Evolutionary conservation across 257 asterid genomes (phyloP).

Genomic region (Hygrophila difformis): DNA sequence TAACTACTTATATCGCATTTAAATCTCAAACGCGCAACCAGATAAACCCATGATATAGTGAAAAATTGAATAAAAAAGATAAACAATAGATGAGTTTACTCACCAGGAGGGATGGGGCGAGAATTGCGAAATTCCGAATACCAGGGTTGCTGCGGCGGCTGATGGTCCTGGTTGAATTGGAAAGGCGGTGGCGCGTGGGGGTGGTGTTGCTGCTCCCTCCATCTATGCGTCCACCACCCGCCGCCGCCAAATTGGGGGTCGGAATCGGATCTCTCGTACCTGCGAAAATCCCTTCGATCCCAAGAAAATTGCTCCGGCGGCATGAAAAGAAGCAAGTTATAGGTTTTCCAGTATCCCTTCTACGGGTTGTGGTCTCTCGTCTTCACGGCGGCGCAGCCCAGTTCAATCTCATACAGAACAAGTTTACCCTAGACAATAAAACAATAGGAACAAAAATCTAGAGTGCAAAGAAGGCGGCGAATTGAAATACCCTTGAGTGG

Average conservation of each 20-base stretch:
- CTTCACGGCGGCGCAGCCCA: constrained; percentile 20
- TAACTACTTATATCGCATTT: too few species aligned
- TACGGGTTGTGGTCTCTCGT: constrained; percentile 20
- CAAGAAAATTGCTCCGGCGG: constrained; percentile 91
- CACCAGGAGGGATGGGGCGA: constrained; percentile 63
- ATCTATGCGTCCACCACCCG: constrained; percentile 45
- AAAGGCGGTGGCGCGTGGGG: constrained; percentile 48
- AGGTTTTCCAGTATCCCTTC: background rate
- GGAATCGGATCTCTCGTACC: constrained; percentile 68
- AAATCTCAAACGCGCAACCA: too few species aligned
- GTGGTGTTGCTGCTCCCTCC: constrained; percentile 61
- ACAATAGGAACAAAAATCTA: too few species aligned
- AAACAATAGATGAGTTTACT: constrained; percentile 17
- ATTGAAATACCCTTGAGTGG: too few species aligned
- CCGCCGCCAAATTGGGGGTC: constrained; percentile 48
- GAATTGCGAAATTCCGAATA: constrained; percentile 58
- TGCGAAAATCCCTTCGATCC: constrained; percentile 96
- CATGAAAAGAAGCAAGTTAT: constrained; percentile 46
- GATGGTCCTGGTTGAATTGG: constrained; percentile 28
- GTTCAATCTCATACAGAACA: constrained; percentile 52
- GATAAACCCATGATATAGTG: too few species aligned
- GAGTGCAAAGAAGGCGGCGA: too few species aligned
- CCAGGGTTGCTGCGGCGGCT: constrained; percentile 51
- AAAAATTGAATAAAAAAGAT: background rate
- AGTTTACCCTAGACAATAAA: too few species aligned